Evolutionary conservation across 208 protist species (phyloP).

Genomic region (Acanthamoeba royreba): DNA sequence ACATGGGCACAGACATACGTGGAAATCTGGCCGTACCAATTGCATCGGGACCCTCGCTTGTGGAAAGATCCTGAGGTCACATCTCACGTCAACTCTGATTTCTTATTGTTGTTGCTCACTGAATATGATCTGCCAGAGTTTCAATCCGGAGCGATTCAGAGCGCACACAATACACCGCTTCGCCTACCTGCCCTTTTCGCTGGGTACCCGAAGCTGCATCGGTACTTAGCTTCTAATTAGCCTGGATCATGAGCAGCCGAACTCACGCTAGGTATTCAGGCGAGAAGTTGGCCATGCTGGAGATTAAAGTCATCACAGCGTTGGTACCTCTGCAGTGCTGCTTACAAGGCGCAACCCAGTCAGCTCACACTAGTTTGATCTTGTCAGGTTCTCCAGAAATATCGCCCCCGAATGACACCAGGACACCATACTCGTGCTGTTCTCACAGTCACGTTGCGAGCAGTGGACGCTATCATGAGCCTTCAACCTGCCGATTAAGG

Average conservation of each 20-base stretch:
- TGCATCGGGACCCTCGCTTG: not conserved
- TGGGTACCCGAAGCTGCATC: not conserved
- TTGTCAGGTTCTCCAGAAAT: not conserved
- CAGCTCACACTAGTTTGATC: not conserved
- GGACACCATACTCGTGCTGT: not conserved
- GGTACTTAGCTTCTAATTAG: not conserved
- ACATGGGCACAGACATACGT: not conserved
- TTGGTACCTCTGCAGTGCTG: not conserved
- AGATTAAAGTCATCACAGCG: conserved; percentile 4
- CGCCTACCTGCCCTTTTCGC: conserved; percentile 29
- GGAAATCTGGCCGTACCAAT: conserved; percentile 24
- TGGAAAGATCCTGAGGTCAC: not conserved
- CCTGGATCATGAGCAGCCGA: not conserved
- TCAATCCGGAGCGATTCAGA: not conserved
- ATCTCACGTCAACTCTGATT: not conserved
- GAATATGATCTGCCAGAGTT: not conserved
- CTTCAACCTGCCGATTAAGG: too few species aligned
- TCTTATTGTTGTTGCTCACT: not conserved
- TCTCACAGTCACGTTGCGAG: not conserved
- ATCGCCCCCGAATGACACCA: not conserved
- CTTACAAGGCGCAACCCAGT: not conserved
- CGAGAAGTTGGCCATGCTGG: not conserved
- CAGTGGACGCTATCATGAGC: not conserved
- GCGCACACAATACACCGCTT: not conserved
- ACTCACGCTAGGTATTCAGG: not conserved